A percentile compares a stretch with the other conserved stretches of the same genome.
Conservation (phyloP, 139 green algal genomes). For the Microglena sp. region DNA sequence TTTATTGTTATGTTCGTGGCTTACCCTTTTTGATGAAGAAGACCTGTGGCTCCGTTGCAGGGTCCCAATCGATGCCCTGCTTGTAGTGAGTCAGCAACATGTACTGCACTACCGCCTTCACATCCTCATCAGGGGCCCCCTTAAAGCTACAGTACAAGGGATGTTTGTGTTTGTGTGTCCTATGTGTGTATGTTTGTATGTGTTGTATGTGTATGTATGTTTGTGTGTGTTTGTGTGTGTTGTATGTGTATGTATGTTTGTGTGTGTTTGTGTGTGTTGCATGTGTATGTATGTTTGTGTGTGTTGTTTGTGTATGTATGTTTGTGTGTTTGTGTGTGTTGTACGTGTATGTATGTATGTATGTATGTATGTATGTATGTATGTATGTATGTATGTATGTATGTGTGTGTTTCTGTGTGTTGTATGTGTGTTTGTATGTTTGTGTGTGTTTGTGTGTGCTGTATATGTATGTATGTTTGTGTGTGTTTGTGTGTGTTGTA, state of each 20-base stretch:
- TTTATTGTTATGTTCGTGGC: too few species aligned
- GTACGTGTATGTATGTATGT: background rate
- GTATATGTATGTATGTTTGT: background rate
- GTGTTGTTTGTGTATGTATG: background rate
- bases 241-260: background rate
- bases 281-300: constrained; percentile 17
- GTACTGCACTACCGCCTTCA: constrained; percentile 13
- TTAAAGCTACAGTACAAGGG: constrained; percentile 16
- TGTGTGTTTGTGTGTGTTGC: constrained; percentile 8
- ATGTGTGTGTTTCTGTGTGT: background rate
- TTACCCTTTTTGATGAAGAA: constrained; percentile 39
- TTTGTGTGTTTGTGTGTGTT: background rate
- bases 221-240: background rate
- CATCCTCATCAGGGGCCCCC: constrained; percentile 7
- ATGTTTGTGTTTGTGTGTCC: too few species aligned
- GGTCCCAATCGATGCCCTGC: constrained; percentile 34
- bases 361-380: background rate
- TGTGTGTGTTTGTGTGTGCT: background rate
- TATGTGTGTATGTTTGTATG: constrained; percentile 15
- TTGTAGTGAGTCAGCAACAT: constrained; percentile 29
- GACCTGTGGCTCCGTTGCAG: constrained; percentile 26
- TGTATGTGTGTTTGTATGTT: background rate
- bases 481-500: background rate
- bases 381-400: background rate
- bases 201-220: background rate